Percentiles rank a stretch among this genome's conserved stretches.
Conservation (phyloP, 2,329 filamentous ascomycete species). For the Davidsoniella virescens region DNA sequence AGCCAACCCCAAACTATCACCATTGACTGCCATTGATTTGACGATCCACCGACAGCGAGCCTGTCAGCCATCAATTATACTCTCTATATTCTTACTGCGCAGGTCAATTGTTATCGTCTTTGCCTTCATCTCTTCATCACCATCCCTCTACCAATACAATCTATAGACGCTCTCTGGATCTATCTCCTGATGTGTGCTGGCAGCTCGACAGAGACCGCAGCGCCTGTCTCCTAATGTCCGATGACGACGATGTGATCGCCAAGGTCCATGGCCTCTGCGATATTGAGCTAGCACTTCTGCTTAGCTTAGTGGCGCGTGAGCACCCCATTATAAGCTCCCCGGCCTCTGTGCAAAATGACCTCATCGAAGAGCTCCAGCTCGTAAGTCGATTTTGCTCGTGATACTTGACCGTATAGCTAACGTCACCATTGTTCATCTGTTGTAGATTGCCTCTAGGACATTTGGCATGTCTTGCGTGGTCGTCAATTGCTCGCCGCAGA, state of each 20-base stretch:
- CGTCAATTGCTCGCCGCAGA: conserved; percentile 55
- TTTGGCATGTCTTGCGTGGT: conserved; percentile 58
- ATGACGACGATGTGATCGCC: conserved; percentile 42
- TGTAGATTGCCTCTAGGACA: conserved; percentile 46
- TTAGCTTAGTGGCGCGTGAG: conserved; percentile 66
- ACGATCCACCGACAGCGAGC: not conserved
- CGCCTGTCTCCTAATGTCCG: conserved; percentile 34
- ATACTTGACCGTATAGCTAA: not conserved
- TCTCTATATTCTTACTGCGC: not conserved
- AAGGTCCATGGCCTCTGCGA: conserved; percentile 69
- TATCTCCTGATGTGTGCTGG: not conserved
- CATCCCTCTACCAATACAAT: not conserved
- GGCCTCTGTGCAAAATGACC: conserved; percentile 36
- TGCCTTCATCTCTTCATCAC: not conserved
- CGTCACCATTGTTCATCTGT: not conserved
- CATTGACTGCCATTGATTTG: no score
- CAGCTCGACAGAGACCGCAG: conserved; percentile 9
- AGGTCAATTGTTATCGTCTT: not conserved
- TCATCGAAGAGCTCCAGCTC: conserved; percentile 59
- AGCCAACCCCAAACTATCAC: no score
- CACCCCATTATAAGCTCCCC: conserved; percentile 79
- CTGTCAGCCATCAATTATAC: not conserved
- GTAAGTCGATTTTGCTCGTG: conserved; percentile 23
- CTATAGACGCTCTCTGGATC: not conserved
- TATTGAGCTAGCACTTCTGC: conserved; percentile 69